Percentiles rank a stretch among this genome's conserved stretches.
These are phyloP conservation scores for Schoenoplectus tabernaemontani DNA, from an alignment of 202 grass and related monocot genomes.

Conservation along the genomic window DNA sequence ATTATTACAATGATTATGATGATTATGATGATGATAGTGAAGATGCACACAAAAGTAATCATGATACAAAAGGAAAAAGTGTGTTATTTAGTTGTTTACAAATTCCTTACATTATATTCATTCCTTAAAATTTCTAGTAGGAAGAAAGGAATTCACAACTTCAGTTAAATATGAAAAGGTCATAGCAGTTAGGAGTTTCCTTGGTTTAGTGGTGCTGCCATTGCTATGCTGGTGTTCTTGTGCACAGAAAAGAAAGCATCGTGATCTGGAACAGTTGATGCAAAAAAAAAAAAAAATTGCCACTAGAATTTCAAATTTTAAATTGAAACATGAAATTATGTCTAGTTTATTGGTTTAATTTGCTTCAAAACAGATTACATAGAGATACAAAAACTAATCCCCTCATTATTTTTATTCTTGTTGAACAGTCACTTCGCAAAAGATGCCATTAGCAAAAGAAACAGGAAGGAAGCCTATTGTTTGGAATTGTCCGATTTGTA, in stretches of 20 bases:
- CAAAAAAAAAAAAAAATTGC: neutral
- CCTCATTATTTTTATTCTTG: slow-evolving; percentile 23
- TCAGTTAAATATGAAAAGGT: neutral
- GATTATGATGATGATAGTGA: slow-evolving; percentile 34
- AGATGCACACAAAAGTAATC: slow-evolving; percentile 9
- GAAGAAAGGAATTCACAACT: neutral
- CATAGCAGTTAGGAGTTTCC: neutral
- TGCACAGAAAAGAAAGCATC: neutral
- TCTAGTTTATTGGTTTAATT: slow-evolving; percentile 12
- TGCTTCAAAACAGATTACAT: neutral
- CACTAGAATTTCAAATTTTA: slow-evolving; percentile 1
- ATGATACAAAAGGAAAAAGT: slow-evolving; percentile 33
- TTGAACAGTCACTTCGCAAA: slow-evolving; percentile 27
- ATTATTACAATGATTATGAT: slow-evolving; percentile 45
- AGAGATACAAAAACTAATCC: slow-evolving; percentile 1
- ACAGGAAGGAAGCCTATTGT: slow-evolving; percentile 29
- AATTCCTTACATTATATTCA: neutral
- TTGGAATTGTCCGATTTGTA: slow-evolving; percentile 82
- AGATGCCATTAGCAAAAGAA: slow-evolving; percentile 30
- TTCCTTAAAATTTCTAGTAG: neutral
- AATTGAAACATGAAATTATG: slow-evolving; percentile 8
- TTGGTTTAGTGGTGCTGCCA: neutral
- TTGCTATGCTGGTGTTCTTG: neutral
- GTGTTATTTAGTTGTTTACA: slow-evolving; percentile 11
- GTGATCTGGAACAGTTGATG: neutral